A percentile compares a stretch with the other conserved stretches of the same genome.
phyloP scores from a whole-genome alignment of 2,329 filamentous ascomycete species.

The Zymoseptoria tritici region DNA sequence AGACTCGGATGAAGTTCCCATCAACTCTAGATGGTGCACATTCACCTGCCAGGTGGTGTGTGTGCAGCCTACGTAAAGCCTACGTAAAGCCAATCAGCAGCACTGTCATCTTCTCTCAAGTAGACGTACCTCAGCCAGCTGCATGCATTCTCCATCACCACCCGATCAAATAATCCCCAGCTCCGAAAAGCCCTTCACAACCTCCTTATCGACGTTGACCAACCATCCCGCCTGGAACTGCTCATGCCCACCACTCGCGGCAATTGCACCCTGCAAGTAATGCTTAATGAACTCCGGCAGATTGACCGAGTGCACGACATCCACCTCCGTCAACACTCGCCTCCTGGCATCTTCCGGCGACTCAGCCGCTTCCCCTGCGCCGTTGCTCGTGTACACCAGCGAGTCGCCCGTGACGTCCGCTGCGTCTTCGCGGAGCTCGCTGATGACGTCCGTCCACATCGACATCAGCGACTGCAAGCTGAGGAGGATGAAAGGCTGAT shows the following conservation, averaged over 20 bases:
- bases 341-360: conserved; percentile 40
- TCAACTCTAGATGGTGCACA: neutral
- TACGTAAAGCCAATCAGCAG: neutral
- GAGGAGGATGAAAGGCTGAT: conserved; percentile 38
- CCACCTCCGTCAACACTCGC: conserved; percentile 48
- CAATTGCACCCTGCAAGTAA: conserved; percentile 53
- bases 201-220: conserved; percentile 66
- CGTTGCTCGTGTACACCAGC: conserved; percentile 32
- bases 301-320: conserved; percentile 61
- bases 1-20: neutral
- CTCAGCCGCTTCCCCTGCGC: conserved; percentile 24
- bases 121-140: neutral
- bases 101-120: too few species aligned
- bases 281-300: conserved; percentile 58
- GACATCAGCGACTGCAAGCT: conserved; percentile 64
- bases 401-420: conserved; percentile 28
- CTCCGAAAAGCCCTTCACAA: conserved; percentile 55
- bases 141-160: neutral
- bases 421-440: conserved; percentile 53
- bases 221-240: conserved; percentile 62
- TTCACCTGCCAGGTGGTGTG: neutral
- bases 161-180: conserved; percentile 27
- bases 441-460: conserved; percentile 66
- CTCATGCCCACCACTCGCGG: conserved; percentile 55
- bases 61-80: too few species aligned